These are phyloP conservation scores for Phytopythium sindhum DNA, from an alignment of 352 stramenopile genomes.

Conservation along the genomic window DNA sequence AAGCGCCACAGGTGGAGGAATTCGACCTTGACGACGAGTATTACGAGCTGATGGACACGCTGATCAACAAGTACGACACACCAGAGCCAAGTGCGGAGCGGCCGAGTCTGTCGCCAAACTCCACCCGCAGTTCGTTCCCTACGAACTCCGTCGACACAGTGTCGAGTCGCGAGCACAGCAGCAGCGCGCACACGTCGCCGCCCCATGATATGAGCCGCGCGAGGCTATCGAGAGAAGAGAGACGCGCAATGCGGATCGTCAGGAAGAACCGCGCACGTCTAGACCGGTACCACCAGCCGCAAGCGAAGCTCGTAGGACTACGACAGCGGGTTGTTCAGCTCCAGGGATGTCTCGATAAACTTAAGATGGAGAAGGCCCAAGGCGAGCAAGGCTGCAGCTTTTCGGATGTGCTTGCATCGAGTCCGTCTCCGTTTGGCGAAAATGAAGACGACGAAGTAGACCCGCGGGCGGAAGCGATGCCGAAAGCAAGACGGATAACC, in stretches of 20 bases:
- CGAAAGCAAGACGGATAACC: not conserved
- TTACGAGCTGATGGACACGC: not conserved
- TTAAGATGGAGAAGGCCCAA: not conserved
- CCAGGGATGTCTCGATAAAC: not conserved
- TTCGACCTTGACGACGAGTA: not conserved
- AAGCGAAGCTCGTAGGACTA: not conserved
- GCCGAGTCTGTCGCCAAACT: too few relatives aligned
- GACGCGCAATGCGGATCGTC: not conserved
- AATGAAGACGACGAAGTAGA: not conserved
- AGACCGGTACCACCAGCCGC: not conserved
- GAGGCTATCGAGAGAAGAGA: not conserved
- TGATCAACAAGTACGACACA: not conserved
- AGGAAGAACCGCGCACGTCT: slow-evolving; percentile 4
- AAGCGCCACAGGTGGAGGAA: not conserved
- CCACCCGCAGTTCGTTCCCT: too few relatives aligned
- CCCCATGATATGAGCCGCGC: too few relatives aligned
- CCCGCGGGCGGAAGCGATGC: not conserved
- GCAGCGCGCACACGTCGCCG: not conserved
- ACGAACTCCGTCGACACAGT: too few relatives aligned
- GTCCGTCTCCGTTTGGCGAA: not conserved
- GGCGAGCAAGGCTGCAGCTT: not conserved
- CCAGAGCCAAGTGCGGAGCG: not conserved
- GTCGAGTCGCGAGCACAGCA: not conserved
- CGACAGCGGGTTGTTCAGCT: not conserved
- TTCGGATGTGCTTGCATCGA: not conserved